Evolutionary conservation across 495 filamentous ascomycete genomes (phyloP), one percentile per base, ranked within the genome.

Genomic region (Tuber brumale): DNA sequence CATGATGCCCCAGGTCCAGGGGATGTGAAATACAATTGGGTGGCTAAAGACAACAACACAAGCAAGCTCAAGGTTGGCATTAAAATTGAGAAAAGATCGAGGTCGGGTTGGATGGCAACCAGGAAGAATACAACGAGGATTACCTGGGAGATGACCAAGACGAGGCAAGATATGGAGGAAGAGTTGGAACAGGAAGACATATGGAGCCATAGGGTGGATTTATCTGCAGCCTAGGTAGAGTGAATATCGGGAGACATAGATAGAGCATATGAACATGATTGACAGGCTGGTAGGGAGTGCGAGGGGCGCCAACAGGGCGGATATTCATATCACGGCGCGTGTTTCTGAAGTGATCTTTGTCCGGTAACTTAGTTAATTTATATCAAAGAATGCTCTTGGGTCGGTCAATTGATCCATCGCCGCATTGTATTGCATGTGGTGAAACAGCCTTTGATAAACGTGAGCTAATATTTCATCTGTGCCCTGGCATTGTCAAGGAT

Each of bases 21-120:
- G 0, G 51, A 61, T 14, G n/a, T 9, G 16, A 31, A 31, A 31
- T 3, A 31, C 12, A 16, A 4, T 5, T 27, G 51, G 51, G n/a
- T 3, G n/a, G 51, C n/a, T 31, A 14, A 31, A 4, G 10, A n/a
- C 3, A 0, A 14, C n/a, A 0, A 16, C 10, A 27, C 2, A 0
- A 7, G 10, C n/a, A 12, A n/a, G 23, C 1, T 9, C n/a, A 27
- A 16, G 3, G 3, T 31, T 27, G n/a, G n/a, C 5, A 31, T 27
- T 10, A 61, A 61, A 61, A n/a, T n/a, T n/a, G n/a, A n/a, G n/a
- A n/a, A n/a, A n/a, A n/a, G 14, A 27, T 14, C n/a, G 51, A 27
- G n/a, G 14, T 31, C 4, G n/a, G 3, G n/a, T 61, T 3, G n/a
- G 51, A 51, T 12, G 12, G 4, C 3, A 10, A 16, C 3, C 10